Evolutionary conservation across 495 filamentous ascomycete species (phyloP), one percentile per base, ranked within the genome.

Genomic region (Ramalina intermedia): DNA sequence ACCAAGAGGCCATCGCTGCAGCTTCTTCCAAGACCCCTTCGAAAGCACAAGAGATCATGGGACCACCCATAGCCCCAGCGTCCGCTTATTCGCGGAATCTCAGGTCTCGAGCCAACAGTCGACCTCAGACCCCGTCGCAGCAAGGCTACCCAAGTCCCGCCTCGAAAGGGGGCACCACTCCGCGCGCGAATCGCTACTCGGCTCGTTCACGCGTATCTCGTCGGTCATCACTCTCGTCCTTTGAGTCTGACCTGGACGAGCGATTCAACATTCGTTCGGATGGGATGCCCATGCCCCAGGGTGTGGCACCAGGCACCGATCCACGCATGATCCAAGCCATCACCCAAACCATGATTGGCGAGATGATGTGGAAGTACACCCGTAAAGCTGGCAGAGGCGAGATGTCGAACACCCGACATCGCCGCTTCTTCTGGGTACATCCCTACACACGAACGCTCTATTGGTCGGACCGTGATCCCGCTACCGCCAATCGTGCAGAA

Each of bases 311-410:
- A 29, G 73, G 72, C 35, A 94, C 88, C 0, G 91, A 98, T 64
- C 90, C 91, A 45, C 81, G 91, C 52, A 96, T 98, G 87, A 96
- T 98, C 50, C 90, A 96, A 69, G 91, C 91, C 40, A 96, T 98
- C 53, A 96, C 93, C 6, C 91, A 98, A 65, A 98, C 91, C 11
- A 98, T 98, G 91, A 96, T 96, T 59, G 91, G 91, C 46, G 91
- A 98, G 60, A 96, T 88, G 63, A 75, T 96, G 14, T 98, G 91
- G 91, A 98, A 98, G 60, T 98, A 98, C 64, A 96, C 90, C 1
- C 82, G 93, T 52, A 93, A 85, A 65, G 73, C 88, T 50, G 89
- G 88, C 16, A 81, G 89, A 4, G 81, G 78, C 47, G 81, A 87
- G 42, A 80, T 94, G 66, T 96, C 90, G 4, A 79, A 76, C 49